Evolutionary conservation across 2,329 filamentous ascomycete species (phyloP).

Genomic region (Cordyceps javanica): DNA sequence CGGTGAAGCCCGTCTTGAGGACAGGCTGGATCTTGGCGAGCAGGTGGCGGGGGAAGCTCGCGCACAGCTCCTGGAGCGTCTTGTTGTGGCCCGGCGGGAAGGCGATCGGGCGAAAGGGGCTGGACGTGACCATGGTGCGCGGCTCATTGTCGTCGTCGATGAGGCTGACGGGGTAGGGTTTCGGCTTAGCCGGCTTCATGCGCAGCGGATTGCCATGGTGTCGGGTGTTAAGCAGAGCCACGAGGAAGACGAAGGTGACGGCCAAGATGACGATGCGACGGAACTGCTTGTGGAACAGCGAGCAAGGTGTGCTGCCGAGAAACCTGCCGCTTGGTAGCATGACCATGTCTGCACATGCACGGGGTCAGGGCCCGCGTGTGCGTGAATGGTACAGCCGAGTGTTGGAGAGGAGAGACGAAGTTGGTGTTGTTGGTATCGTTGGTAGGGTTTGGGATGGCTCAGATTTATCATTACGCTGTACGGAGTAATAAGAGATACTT

Average conservation of each 20-base stretch:
- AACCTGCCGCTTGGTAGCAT: not conserved
- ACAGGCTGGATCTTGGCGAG: slow-evolving; percentile 26
- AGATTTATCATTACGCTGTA: too few species aligned
- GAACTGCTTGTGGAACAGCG: not conserved
- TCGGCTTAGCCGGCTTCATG: too few species aligned
- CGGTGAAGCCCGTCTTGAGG: slow-evolving; percentile 33
- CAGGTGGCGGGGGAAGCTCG: slow-evolving; percentile 22
- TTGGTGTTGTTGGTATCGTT: too few species aligned
- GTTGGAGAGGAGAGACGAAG: not conserved
- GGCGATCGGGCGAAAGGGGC: slow-evolving; percentile 15
- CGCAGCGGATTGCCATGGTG: not conserved
- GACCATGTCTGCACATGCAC: not conserved
- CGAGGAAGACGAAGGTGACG: not conserved
- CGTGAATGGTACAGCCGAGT: not conserved
- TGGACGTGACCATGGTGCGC: not conserved
- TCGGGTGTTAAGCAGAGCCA: not conserved
- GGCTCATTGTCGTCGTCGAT: not conserved
- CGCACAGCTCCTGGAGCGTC: slow-evolving; percentile 21
- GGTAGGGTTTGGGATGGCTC: too few species aligned
- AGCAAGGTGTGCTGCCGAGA: not conserved
- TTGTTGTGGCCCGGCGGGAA: slow-evolving; percentile 18
- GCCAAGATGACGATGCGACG: not conserved
- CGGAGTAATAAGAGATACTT: too few species aligned
- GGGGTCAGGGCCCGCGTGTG: not conserved
- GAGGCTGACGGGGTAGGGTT: not conserved